Evolutionary conservation across 768 basidiomycete genomes (phyloP), one percentile per base, ranked within the genome.

Genomic region (Gloeostereum incarnatum): DNA sequence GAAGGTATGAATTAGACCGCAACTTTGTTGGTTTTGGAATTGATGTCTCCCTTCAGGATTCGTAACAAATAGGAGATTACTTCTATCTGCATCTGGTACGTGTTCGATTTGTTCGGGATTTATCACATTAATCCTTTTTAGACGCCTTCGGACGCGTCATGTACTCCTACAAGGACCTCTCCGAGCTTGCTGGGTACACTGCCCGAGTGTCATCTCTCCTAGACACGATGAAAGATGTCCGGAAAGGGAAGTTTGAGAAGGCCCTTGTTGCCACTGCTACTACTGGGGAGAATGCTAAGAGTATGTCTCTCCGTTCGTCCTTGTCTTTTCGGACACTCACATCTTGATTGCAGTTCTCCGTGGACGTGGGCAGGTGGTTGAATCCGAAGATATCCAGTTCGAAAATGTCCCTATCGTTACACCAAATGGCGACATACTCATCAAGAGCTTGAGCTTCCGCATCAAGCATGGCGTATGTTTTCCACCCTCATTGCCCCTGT

Each of bases 141-240:
- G 94, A 98, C 62, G 94, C 94, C 1, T 86, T 97, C 49, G 92
- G 92, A 22, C 76, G 93, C 14, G 79, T 96, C 20, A 91, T 98
- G 89, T 94, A 93, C 56, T 91, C 89, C 3, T 97, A 96, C 65
- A 97, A 96, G 59, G 93, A 98, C 55, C 68, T 99, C 3, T 79
- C 90, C 4, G 94, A 99, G 55, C 75, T 99, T 23, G 91, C 94
- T 3, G 94, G 94, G 8, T 97, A 96, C 55, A 97, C 94, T 2
- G 76, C 89, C 1, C 79, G 94, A 10, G 94, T 99, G 1, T 81
- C 85, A 22, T 74, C 81, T 31, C 69, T 97, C 1, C 71, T 99
- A 6, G 87, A 93, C 39, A 90, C 91, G 1, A 94, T 98, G 78
- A 68, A 78, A 16, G 91, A 93, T 41, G 77, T 94, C 17, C 76